Conservation (phyloP, 805 yeast genomes). For the Spathaspora gorwiae region DNA sequence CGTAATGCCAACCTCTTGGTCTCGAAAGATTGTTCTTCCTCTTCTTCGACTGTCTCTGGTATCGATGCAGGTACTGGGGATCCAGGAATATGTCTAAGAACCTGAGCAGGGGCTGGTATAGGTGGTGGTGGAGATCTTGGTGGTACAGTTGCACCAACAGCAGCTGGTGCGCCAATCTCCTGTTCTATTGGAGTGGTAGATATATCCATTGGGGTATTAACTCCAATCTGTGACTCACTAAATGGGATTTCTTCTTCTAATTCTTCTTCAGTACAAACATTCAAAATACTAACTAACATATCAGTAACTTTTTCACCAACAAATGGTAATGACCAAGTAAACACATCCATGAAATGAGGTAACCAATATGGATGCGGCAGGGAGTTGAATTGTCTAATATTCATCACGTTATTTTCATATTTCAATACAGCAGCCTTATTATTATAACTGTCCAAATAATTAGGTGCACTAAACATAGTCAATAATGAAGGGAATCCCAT, state of each 20-base stretch:
- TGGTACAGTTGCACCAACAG: slow-evolving; percentile 10
- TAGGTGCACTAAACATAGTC: slow-evolving; percentile 93
- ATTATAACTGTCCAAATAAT: slow-evolving; percentile 85
- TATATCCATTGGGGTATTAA: slow-evolving; percentile 2
- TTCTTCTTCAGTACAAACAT: slow-evolving; percentile 94
- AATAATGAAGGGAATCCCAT: slow-evolving; percentile 87
- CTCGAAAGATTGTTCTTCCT: slow-evolving; percentile 25
- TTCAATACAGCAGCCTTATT: slow-evolving; percentile 94
- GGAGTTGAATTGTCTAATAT: slow-evolving; percentile 87
- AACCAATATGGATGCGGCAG: slow-evolving; percentile 96
- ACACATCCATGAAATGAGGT: slow-evolving; percentile 95
- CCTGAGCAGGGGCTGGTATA: not conserved
- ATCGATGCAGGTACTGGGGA: slow-evolving; percentile 2
- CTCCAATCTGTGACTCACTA: slow-evolving; percentile 25
- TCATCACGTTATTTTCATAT: slow-evolving; percentile 89
- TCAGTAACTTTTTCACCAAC: slow-evolving; percentile 96
- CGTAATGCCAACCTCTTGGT: slow-evolving; percentile 53
- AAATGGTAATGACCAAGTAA: slow-evolving; percentile 95
- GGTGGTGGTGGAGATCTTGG: slow-evolving; percentile 6
- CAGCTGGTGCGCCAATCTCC: not conserved
- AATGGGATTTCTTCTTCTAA: slow-evolving; percentile 68
- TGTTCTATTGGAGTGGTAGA: slow-evolving; percentile 1
- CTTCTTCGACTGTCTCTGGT: slow-evolving; percentile 6
- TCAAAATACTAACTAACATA: slow-evolving; percentile 82
- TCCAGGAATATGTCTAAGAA: slow-evolving; percentile 1